These are phyloP conservation scores for Tolypocladium endophyticum DNA, from an alignment of 2,329 filamentous ascomycete species.

Conservation along the genomic window DNA sequence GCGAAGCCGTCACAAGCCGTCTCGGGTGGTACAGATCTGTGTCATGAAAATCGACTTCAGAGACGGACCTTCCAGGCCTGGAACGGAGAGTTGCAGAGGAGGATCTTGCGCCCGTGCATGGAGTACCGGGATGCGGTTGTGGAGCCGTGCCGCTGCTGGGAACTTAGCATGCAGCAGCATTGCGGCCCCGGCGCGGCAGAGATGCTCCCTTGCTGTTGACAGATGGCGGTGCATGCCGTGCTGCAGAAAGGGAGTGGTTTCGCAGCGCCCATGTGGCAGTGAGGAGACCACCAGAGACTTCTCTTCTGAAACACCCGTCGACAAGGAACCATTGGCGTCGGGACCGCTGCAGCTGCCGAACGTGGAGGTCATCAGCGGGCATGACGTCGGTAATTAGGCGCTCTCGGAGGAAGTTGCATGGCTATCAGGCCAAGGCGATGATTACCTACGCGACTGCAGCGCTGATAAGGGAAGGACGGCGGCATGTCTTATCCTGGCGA, in stretches of 20 bases:
- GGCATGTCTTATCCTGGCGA: background rate
- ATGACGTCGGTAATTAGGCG: background rate
- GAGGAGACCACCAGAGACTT: background rate
- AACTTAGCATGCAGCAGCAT: background rate
- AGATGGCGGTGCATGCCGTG: background rate
- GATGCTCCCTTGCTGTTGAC: background rate
- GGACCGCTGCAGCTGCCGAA: background rate
- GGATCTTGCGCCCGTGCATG: background rate
- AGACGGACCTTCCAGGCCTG: background rate
- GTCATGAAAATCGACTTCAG: background rate
- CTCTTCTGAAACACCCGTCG: background rate
- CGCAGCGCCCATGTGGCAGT: background rate
- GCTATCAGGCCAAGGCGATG: background rate
- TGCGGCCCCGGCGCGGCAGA: background rate
- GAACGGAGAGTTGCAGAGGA: background rate
- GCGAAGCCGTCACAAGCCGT: background rate
- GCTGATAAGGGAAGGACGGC: background rate
- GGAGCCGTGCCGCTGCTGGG: background rate
- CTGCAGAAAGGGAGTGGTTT: background rate
- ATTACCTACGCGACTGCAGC: background rate
- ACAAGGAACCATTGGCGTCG: background rate
- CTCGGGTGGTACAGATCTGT: background rate
- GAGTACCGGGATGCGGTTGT: background rate
- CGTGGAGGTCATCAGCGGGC: background rate
- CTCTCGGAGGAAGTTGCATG: background rate